Base-by-base conservation (phyloP, 1,284 basidiomycete species). In the Paramarasmius palmivorus region DNA sequence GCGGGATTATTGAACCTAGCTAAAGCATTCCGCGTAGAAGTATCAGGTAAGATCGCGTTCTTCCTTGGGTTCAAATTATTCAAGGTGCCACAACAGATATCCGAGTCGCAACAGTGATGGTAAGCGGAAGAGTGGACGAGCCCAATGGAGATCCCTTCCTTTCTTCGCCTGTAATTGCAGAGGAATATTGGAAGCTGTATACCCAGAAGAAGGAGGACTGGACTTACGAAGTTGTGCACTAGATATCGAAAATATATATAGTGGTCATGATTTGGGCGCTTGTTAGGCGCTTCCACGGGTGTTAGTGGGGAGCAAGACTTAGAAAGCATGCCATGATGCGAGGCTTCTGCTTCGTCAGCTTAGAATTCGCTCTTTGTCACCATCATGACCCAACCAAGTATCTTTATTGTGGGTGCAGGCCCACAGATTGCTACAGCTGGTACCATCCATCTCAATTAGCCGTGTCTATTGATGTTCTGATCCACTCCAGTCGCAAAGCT, bases 401-500 rank as follows among this genome's bases (percentile, higher is more conserved):
- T 46, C 44, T 46, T 46, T 17, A n/a, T 46, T n/a, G 15, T 46
- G n/a, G 44, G 44, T 10, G 44, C 44, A 46, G 44, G 44, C 4
- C 44, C 44, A 29, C 44, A 46, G 29, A 46, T 46, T 3, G 44
- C 44, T 8, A n/a, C 44, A 17, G 44, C 25, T 15, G 44, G 44
- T 46, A 26, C 22, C n/a, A n/a, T n/a, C n/a, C n/a, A n/a, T n/a
- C n/a, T n/a, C n/a, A n/a, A n/a, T n/a, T n/a, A n/a, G n/a, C n/a
- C n/a, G n/a, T n/a, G n/a, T n/a, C n/a, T n/a, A n/a, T n/a, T n/a
- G n/a, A n/a, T 6, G 15, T 20, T 10, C 41, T 4, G 3, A 41
- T 12, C 23, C 3, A 20, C 37, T 15, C 10, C 41, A 42, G 41
- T 42, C 41, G 41, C 41, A 20, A 42, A 6, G 10, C 6, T 42